Conservation (phyloP, 2,329 filamentous ascomycete genomes). For the Rhytidhysteron rufulum region DNA sequence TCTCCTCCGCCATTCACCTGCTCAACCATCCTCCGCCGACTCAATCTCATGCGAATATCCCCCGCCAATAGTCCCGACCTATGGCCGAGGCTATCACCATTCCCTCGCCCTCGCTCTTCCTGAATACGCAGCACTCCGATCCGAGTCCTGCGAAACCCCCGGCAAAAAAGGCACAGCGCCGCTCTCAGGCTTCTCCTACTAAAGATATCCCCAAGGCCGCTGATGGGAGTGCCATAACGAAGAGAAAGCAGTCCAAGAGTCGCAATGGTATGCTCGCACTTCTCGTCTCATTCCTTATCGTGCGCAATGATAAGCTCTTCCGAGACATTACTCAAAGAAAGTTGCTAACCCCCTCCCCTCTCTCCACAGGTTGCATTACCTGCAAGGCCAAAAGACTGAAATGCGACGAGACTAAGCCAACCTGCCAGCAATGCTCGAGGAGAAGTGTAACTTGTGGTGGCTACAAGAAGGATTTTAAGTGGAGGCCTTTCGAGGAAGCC, state of each 20-base stretch:
- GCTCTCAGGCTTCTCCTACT: slow-evolving; percentile 11
- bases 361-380: slow-evolving; percentile 60
- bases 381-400: slow-evolving; percentile 71
- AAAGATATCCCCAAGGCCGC: slow-evolving; percentile 4
- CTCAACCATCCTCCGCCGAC: neutral
- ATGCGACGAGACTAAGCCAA: slow-evolving; percentile 69
- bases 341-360: slow-evolving; percentile 7
- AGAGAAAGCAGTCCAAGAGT: slow-evolving; percentile 71
- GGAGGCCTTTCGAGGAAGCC: slow-evolving; percentile 65
- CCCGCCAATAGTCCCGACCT: slow-evolving; percentile 3
- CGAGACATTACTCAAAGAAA: slow-evolving; percentile 2
- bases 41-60: neutral
- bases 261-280: slow-evolving; percentile 60
- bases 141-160: slow-evolving; percentile 12
- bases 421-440: slow-evolving; percentile 63
- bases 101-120: slow-evolving; percentile 56
- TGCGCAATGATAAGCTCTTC: slow-evolving; percentile 12
- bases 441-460: slow-evolving; percentile 65
- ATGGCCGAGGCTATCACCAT: slow-evolving; percentile 58
- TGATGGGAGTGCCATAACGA: slow-evolving; percentile 43
- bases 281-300: slow-evolving; percentile 11
- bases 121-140: slow-evolving; percentile 33
- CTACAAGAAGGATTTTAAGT: slow-evolving; percentile 74
- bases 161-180: slow-evolving; percentile 23
- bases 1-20: neutral